phyloP scores from a whole-genome alignment of 148 eudicot species.

The Amaranthus palmeri region DNA sequence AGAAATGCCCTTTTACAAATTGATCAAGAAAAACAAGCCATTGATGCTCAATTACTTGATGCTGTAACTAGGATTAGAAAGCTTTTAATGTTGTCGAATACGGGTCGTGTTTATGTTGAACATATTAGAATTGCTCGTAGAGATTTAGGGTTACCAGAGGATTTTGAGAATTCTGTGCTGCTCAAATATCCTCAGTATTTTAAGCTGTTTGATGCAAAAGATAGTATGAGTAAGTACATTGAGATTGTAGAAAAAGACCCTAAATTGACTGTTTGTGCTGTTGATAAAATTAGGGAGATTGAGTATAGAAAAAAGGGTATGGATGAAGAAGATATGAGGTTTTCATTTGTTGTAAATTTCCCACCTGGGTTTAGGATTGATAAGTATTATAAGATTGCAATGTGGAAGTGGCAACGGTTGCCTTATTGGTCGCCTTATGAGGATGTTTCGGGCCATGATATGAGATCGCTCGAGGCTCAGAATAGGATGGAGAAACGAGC shows the following conservation, averaged over 20 bases:
- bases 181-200: conserved; percentile 72
- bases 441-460: conserved; percentile 75
- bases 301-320: conserved; percentile 82
- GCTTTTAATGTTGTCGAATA: conserved; percentile 72
- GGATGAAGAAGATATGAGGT: conserved; percentile 71
- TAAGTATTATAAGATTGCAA: conserved; percentile 81
- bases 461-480: conserved; percentile 92
- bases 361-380: conserved; percentile 90
- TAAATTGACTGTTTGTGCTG: conserved; percentile 53
- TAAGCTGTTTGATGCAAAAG: conserved; percentile 71
- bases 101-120: conserved; percentile 60
- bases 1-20: conserved; percentile 66
- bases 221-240: conserved; percentile 60
- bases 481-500: conserved; percentile 86
- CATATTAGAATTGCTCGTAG: conserved; percentile 70
- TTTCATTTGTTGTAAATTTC: conserved; percentile 79
- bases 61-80: conserved; percentile 73
- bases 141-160: conserved; percentile 91
- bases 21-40: conserved; percentile 62
- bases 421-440: conserved; percentile 99
- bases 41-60: conserved; percentile 57
- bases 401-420: conserved; percentile 97
- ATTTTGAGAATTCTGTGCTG: conserved; percentile 77
- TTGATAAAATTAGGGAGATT: conserved; percentile 71
- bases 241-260: conserved; percentile 70